phyloP scores from a whole-genome alignment of 257 asterid genomes.

The Plantago elongata region DNA sequence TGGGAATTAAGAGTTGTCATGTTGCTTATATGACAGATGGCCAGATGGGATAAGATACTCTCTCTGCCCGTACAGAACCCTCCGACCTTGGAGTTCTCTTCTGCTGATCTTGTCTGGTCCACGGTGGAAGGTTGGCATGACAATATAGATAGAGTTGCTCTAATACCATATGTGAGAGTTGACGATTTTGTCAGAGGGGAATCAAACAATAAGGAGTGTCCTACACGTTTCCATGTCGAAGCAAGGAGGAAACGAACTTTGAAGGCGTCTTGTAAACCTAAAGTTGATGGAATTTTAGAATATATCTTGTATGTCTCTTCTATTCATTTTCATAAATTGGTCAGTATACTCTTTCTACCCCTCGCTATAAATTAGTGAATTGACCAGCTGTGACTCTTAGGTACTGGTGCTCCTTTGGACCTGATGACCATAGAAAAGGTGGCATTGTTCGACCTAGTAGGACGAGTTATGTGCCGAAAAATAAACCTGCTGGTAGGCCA shows the following conservation, averaged over 20 bases:
- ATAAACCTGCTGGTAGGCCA: conserved; percentile 83
- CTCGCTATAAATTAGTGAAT: neutral
- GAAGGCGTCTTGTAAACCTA: conserved; percentile 57
- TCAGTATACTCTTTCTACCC: neutral
- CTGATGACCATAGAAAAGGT: conserved; percentile 89
- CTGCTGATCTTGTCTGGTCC: conserved; percentile 90
- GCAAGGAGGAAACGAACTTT: conserved; percentile 74
- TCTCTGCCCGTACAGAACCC: conserved; percentile 95
- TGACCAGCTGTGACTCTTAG: conserved; percentile 32
- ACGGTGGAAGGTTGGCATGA: conserved; percentile 94
- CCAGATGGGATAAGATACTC: conserved; percentile 95
- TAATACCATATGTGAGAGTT: conserved; percentile 79
- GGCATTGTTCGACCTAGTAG: conserved; percentile 92
- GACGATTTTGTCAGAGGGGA: conserved; percentile 92
- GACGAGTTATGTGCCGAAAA: conserved; percentile 65
- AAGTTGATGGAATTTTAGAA: conserved; percentile 94
- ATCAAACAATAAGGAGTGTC: conserved; percentile 78
- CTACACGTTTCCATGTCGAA: conserved; percentile 90
- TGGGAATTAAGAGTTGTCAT: no score
- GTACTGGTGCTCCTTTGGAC: conserved; percentile 99
- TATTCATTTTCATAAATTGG: neutral
- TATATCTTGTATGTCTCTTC: conserved; percentile 62
- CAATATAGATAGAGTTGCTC: conserved; percentile 70
- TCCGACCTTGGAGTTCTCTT: conserved; percentile 73
- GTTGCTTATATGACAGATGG: conserved; percentile 59